Evolutionary conservation across 345 rosid species (phyloP).

Genomic region (Nephelium lappaceum): DNA sequence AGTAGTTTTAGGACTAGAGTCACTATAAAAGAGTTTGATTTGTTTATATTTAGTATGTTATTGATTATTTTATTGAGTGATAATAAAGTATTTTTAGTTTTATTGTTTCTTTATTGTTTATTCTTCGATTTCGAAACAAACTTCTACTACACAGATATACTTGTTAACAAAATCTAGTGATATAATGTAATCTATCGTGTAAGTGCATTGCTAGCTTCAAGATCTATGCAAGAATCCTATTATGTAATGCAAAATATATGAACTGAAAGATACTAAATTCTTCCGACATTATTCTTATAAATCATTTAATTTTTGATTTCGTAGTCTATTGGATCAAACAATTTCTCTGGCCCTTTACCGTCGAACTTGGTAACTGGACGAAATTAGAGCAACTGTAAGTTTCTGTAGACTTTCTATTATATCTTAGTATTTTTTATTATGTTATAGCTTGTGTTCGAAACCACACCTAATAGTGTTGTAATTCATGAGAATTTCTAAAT

Average conservation of each 20-base stretch:
- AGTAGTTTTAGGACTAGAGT: too few relatives aligned
- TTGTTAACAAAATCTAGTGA: background rate
- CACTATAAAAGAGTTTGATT: too few relatives aligned
- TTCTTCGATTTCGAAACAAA: too few relatives aligned
- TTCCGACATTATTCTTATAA: too few relatives aligned
- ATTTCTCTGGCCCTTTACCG: conserved; percentile 73
- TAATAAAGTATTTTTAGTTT: too few relatives aligned
- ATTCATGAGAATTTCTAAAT: background rate
- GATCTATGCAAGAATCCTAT: background rate
- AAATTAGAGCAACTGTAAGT: conserved; percentile 63
- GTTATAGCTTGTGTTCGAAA: background rate
- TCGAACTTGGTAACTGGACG: conserved; percentile 55
- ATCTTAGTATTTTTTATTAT: background rate
- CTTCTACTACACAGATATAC: too few relatives aligned
- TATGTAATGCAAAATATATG: too few relatives aligned
- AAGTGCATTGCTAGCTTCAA: background rate
- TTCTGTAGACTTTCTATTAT: background rate
- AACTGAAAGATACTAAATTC: too few relatives aligned
- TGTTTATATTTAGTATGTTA: too few relatives aligned
- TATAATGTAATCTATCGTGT: background rate
- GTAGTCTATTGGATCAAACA: conserved; percentile 56
- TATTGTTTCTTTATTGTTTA: too few relatives aligned
- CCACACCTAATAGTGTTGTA: background rate
- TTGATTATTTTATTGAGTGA: too few relatives aligned
- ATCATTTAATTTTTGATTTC: background rate